These are phyloP conservation scores for Nidularia sp. DNA, from an alignment of 768 basidiomycete genomes.

Conservation along the genomic window DNA sequence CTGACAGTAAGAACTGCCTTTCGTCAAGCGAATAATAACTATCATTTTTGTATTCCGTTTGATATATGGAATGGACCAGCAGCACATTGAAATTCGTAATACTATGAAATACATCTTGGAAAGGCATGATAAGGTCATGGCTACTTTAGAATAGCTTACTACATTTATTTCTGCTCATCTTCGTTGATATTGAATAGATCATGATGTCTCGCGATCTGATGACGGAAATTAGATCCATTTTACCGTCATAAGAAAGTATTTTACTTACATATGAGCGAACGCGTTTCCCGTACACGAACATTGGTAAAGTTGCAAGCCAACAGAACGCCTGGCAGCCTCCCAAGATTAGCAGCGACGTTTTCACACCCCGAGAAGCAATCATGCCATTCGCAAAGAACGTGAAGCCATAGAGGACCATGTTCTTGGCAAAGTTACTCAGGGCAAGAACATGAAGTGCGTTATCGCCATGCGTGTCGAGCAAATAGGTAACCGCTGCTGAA, in stretches of 20 bases:
- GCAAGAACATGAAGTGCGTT: conserved; percentile 37
- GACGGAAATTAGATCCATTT: not conserved
- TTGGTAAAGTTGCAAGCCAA: conserved; percentile 35
- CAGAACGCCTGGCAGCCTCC: conserved; percentile 35
- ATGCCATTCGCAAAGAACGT: conserved; percentile 41
- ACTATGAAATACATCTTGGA: no score
- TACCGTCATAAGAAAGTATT: not conserved
- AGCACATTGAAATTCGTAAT: not conserved
- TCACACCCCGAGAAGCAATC: conserved; percentile 30
- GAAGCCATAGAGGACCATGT: conserved; percentile 40
- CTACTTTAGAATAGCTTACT: no score
- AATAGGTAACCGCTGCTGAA: conserved; percentile 37
- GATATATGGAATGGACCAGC: conserved; percentile 39
- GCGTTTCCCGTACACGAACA: conserved; percentile 41
- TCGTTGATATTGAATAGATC: conserved; percentile 15
- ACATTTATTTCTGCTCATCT: conserved; percentile 5
- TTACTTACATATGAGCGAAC: conserved; percentile 36
- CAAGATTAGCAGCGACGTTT: conserved; percentile 32
- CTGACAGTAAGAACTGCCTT: conserved; percentile 29
- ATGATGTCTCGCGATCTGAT: conserved; percentile 18
- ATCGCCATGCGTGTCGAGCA: conserved; percentile 38
- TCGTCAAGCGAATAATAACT: conserved; percentile 32
- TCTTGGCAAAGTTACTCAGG: conserved; percentile 38
- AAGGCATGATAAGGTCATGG: no score
- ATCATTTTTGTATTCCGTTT: conserved; percentile 49